Conservation (phyloP, 2,329 filamentous ascomycete genomes). For the Hymenoscyphus fructigenus region DNA sequence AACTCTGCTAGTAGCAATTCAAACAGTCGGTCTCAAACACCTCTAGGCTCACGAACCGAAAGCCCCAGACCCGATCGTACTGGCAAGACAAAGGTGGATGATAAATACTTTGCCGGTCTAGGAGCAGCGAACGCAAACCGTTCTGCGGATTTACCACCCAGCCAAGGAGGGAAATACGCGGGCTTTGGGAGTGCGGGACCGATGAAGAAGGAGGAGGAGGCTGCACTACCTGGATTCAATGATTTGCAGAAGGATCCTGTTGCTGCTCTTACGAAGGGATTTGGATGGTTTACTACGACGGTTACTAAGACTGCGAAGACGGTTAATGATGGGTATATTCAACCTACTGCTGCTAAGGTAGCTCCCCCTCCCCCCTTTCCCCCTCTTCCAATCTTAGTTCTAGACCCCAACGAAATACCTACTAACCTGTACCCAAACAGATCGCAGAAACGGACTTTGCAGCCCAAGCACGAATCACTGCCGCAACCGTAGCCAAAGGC, state of each 20-base stretch:
- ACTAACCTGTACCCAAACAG: constrained; percentile 45
- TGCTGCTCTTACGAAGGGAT: constrained; percentile 83
- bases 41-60: constrained; percentile 28
- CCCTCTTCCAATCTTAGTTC: constrained; percentile 8
- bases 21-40: constrained; percentile 32
- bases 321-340: constrained; percentile 87
- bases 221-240: constrained; percentile 66
- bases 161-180: constrained; percentile 86
- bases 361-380: constrained; percentile 27
- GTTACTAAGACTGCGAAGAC: constrained; percentile 89
- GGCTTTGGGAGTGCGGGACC: constrained; percentile 79
- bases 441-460: constrained; percentile 78
- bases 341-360: constrained; percentile 88
- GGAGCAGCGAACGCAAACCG: constrained; percentile 79
- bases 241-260: constrained; percentile 91
- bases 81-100: constrained; percentile 64
- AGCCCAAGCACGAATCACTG: constrained; percentile 60
- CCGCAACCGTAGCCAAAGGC: constrained; percentile 65
- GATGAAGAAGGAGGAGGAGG: constrained; percentile 46
- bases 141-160: constrained; percentile 74
- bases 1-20: constrained; percentile 23
- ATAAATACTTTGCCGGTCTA: constrained; percentile 85
- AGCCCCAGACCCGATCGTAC: constrained; percentile 38
- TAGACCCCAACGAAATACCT: constrained; percentile 8
- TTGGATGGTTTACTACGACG: constrained; percentile 89